A percentile compares a stretch with the other conserved stretches of the same genome.
phyloP scores from a whole-genome alignment of 176 grass and related monocot genomes.

The Panicum miliaceum region DNA sequence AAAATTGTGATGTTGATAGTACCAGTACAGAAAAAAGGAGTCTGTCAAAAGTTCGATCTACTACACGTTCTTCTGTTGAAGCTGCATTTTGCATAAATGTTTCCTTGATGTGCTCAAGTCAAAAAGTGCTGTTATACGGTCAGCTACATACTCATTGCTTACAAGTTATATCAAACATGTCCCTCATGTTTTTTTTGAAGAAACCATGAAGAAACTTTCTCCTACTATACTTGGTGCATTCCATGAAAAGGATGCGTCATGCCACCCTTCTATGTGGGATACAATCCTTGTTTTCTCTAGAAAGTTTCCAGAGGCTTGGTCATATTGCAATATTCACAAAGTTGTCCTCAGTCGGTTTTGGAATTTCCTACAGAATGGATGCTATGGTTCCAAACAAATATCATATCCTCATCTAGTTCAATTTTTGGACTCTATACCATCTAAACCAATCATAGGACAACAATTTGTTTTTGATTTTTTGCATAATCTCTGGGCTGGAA shows the following conservation, averaged over 20 bases:
- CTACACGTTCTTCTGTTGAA: slow-evolving; percentile 71
- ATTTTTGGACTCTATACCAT: slow-evolving; percentile 84
- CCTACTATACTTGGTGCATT: slow-evolving; percentile 74
- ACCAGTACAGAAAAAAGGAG: slow-evolving; percentile 57
- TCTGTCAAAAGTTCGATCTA: slow-evolving; percentile 71
- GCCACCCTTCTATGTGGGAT: slow-evolving; percentile 93
- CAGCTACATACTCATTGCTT: slow-evolving; percentile 76
- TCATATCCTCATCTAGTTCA: slow-evolving; percentile 77
- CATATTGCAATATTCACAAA: slow-evolving; percentile 82
- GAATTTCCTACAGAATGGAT: slow-evolving; percentile 86
- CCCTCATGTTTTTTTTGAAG: slow-evolving; percentile 77
- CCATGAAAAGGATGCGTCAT: slow-evolving; percentile 77
- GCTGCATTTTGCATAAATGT: slow-evolving; percentile 76
- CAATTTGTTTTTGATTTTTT: slow-evolving; percentile 81
- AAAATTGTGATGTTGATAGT: slow-evolving; percentile 52
- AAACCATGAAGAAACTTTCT: slow-evolving; percentile 75
- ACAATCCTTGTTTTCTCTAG: slow-evolving; percentile 73
- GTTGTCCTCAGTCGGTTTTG: slow-evolving; percentile 69
- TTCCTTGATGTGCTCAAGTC: slow-evolving; percentile 89
- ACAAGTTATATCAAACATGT: slow-evolving; percentile 87
- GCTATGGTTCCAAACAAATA: slow-evolving; percentile 84
- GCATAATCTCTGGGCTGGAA: slow-evolving; percentile 86
- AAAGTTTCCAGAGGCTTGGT: slow-evolving; percentile 86
- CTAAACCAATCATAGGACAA: slow-evolving; percentile 57
- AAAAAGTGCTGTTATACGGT: slow-evolving; percentile 65